These are phyloP conservation scores for Microascus cirrosus DNA, from an alignment of 2,329 filamentous ascomycete genomes.

Conservation along the genomic window DNA sequence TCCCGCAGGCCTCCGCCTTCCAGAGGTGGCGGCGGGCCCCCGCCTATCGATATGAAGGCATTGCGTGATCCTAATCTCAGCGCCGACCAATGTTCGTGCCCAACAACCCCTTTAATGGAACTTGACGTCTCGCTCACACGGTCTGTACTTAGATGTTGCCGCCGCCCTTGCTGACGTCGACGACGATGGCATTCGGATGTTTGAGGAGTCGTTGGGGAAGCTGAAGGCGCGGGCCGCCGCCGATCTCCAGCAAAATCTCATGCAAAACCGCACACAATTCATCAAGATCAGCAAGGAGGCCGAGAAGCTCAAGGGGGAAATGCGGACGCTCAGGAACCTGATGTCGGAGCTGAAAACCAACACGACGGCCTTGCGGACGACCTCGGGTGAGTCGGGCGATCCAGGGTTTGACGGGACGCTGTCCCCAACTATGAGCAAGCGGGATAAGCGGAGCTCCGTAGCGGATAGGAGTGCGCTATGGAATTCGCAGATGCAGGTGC, in stretches of 20 bases:
- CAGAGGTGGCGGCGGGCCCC: conserved; percentile 37
- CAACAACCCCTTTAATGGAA: neutral
- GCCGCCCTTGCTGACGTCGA: conserved; percentile 71
- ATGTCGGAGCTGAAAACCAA: conserved; percentile 88
- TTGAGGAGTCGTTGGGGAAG: conserved; percentile 63
- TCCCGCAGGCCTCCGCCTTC: conserved; percentile 39
- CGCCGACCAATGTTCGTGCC: conserved; percentile 61
- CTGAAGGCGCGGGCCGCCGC: conserved; percentile 67
- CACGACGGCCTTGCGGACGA: conserved; percentile 47
- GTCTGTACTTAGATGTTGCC: conserved; percentile 41
- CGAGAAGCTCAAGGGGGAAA: conserved; percentile 92
- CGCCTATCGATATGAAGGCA: conserved; percentile 64
- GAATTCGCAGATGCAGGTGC: conserved; percentile 55
- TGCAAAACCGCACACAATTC: conserved; percentile 94
- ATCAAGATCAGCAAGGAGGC: conserved; percentile 99
- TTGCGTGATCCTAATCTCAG: conserved; percentile 69
- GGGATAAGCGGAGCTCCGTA: conserved; percentile 84
- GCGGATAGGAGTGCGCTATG: conserved; percentile 55
- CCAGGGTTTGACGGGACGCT: conserved; percentile 32
- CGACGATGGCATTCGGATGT: conserved; percentile 76
- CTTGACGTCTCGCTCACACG: conserved; percentile 6
- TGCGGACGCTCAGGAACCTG: conserved; percentile 78
- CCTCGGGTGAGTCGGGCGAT: conserved; percentile 38
- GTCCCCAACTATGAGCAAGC: conserved; percentile 47
- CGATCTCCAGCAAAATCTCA: conserved; percentile 89